Percentiles rank a stretch among this genome's conserved stretches.
Conservation (phyloP, 2,329 filamentous ascomycete genomes). For the Fusarium abutilonis region DNA sequence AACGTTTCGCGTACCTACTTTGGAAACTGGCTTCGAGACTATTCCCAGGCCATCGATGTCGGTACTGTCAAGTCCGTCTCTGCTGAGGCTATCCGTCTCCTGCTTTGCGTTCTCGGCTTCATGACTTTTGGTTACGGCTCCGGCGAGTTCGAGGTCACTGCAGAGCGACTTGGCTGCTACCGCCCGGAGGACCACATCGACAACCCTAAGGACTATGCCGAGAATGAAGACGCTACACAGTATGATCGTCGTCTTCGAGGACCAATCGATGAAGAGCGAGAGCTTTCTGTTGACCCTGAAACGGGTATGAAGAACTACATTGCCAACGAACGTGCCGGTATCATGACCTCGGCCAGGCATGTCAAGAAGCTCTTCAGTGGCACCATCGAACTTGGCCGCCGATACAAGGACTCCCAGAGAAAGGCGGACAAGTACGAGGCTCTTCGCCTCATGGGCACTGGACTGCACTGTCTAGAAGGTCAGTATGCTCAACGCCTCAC, state of each 20-base stretch:
- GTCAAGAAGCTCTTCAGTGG: slow-evolving; percentile 77
- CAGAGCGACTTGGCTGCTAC: slow-evolving; percentile 84
- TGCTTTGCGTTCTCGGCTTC: slow-evolving; percentile 90
- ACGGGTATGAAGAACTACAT: slow-evolving; percentile 94
- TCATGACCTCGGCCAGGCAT: slow-evolving; percentile 83
- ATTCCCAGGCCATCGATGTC: slow-evolving; percentile 93
- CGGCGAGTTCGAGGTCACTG: slow-evolving; percentile 84
- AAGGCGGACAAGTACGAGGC: slow-evolving; percentile 85
- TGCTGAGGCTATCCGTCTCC: slow-evolving; percentile 87
- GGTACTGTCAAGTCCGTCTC: slow-evolving; percentile 92
- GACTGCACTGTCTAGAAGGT: slow-evolving; percentile 87
- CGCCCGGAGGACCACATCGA: slow-evolving; percentile 79
- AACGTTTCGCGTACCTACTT: slow-evolving; percentile 92
- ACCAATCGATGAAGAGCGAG: slow-evolving; percentile 79
- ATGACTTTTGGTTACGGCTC: slow-evolving; percentile 88
- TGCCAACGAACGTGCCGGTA: slow-evolving; percentile 79
- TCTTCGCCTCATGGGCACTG: slow-evolving; percentile 85
- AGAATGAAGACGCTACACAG: slow-evolving; percentile 83
- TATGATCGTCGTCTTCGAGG: slow-evolving; percentile 85
- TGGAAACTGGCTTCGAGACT: slow-evolving; percentile 94
- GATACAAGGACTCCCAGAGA: slow-evolving; percentile 67
- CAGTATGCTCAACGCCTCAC: slow-evolving; percentile 29
- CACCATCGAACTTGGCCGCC: slow-evolving; percentile 82
- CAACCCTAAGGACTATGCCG: slow-evolving; percentile 88
- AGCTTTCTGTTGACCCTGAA: slow-evolving; percentile 79